Evolutionary conservation across 1,284 basidiomycete genomes (phyloP).

Genomic region (Apiotrichum gracile): DNA sequence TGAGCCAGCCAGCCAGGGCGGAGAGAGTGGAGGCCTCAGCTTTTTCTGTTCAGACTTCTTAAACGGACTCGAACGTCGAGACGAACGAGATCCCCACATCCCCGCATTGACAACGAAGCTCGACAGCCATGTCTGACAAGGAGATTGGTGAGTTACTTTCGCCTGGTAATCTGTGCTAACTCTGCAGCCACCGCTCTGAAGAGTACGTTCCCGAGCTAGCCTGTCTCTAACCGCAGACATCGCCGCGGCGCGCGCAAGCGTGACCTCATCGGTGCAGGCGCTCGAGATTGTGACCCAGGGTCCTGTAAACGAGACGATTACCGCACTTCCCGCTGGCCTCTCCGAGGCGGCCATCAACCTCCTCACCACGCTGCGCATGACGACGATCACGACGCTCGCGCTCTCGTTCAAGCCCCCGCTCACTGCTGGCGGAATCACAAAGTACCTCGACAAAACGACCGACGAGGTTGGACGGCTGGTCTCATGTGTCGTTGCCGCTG

Average conservation of each 20-base stretch:
- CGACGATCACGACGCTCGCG: constrained; percentile 27
- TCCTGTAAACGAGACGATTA: too few relatives aligned
- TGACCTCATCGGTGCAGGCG: constrained; percentile 1
- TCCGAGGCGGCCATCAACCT: constrained; percentile 22
- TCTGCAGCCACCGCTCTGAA: background rate
- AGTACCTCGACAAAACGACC: constrained; percentile 31
- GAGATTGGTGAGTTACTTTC: background rate
- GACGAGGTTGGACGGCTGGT: constrained; percentile 28
- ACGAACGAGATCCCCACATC: background rate
- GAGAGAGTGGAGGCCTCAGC: background rate
- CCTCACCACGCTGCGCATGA: constrained; percentile 21
- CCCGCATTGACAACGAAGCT: background rate
- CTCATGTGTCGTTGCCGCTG: constrained; percentile 26
- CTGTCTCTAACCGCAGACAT: constrained; percentile 2
- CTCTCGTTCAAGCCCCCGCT: constrained; percentile 42
- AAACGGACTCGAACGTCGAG: too few relatives aligned
- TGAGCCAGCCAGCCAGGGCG: too few relatives aligned
- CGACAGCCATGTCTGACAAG: background rate
- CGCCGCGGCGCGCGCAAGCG: background rate
- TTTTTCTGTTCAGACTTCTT: too few relatives aligned
- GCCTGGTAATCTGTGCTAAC: background rate
- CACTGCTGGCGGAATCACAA: constrained; percentile 25
- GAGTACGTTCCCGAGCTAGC: background rate
- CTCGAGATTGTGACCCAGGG: background rate
- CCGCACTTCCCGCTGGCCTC: constrained; percentile 24